Base-by-base conservation (phyloP, 1,284 basidiomycete genomes). In the Microbotryum lychnidis-dioicae region DNA sequence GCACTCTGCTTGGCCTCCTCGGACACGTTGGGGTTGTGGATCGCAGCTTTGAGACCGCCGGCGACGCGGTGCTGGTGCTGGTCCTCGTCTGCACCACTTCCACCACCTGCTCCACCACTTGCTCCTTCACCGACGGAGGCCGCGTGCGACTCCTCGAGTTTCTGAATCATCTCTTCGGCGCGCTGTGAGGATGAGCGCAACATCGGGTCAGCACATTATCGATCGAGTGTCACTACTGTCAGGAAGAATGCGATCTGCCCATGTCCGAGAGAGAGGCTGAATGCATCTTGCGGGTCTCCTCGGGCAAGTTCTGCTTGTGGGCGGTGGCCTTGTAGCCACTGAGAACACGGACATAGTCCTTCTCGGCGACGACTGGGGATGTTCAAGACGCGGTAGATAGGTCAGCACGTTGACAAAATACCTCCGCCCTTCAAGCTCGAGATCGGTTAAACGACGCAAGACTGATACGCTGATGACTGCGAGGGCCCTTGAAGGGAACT, bases 1-100 rank as follows among this genome's bases (percentile, higher is more conserved):
- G 33, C 31, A 33, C 25, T 33, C 20, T 53, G 51, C 31, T 53
- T 53, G 51, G 51, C 51, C n/a, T 53, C 51, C n/a, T 53, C 51
- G 20, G 51, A 53, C 51, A 53, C 51, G 20, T 52, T 25, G n/a
- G 50, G 25, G 33, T 52, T 52, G 12, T 52, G 9, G 8, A 53
- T 29, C n/a, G 27, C 18, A 9, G 51, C 51, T 18, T 53, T 53
- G 25, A 53, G 31, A 25, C 51, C 51, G 12, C 51, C 20, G 20
- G n/a, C 51, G 31, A 53, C 25, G 31, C 33, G 25, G 12, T 53
- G 25, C 16, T 53, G 33, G 33, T 53, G 51, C 16, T 53, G 33
- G n/a, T 53, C 29, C n/a, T 33, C 16, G 31, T 31, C 31, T 8
- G 31, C 2, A 9, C 7, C 7, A 31, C 31, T 31, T 31, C 31